phyloP scores from a whole-genome alignment of 2,329 filamentous ascomycete genomes.

The Penicillium capsulatum region DNA sequence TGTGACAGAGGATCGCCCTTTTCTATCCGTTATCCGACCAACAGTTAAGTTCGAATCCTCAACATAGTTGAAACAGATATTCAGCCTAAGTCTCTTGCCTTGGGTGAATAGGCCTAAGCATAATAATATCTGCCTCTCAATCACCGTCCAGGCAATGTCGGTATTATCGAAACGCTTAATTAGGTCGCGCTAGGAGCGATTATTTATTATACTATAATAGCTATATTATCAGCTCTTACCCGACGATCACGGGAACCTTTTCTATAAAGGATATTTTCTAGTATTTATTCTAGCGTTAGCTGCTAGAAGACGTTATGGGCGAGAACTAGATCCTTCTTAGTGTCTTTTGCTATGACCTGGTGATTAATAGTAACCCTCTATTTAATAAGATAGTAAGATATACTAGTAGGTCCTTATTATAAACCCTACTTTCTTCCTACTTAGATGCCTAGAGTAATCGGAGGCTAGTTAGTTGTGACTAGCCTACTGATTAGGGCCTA shows the following conservation, averaged over 20 bases:
- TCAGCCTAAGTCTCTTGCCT: neutral
- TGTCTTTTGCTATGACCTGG: neutral
- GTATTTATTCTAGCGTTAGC: conserved; percentile 9
- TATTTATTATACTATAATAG: conserved; percentile 8
- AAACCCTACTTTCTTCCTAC: neutral
- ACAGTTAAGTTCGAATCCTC: neutral
- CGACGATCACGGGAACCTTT: conserved; percentile 2
- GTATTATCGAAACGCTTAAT: conserved; percentile 10
- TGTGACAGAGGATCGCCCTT: too few species aligned
- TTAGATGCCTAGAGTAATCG: conserved; percentile 1
- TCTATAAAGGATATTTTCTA: too few species aligned
- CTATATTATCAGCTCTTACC: conserved; percentile 7
- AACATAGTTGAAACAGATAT: neutral
- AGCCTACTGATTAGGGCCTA: neutral
- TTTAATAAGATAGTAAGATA: conserved; percentile 19
- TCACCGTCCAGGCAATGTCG: conserved; percentile 12
- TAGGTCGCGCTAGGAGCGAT: conserved; percentile 5
- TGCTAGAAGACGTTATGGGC: conserved; percentile 10
- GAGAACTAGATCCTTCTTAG: conserved; percentile 14
- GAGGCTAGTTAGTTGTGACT: conserved; percentile 1
- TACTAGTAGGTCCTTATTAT: conserved; percentile 4
- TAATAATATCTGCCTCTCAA: conserved; percentile 10
- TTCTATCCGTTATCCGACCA: neutral
- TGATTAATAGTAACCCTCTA: conserved; percentile 25
- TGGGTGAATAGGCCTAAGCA: neutral